phyloP scores from a whole-genome alignment of 768 basidiomycete genomes.

The Phlebiopsis gigantea region DNA sequence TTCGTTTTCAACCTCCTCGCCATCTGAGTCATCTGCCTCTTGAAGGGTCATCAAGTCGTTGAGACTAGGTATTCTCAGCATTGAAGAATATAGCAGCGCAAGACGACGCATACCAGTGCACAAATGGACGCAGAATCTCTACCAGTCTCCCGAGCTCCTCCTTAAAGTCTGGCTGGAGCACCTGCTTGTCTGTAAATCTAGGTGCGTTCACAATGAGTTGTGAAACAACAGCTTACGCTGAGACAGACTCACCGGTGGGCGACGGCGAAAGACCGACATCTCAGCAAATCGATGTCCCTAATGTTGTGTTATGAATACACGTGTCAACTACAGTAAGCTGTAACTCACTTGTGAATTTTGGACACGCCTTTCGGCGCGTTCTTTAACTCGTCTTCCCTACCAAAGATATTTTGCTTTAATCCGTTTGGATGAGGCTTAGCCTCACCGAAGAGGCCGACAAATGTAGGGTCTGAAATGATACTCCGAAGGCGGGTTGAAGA shows the following conservation, averaged over 20 bases:
- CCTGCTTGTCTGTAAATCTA: slow-evolving; percentile 75
- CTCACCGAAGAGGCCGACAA: slow-evolving; percentile 74
- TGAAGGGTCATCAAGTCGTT: slow-evolving; percentile 68
- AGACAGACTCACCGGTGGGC: slow-evolving; percentile 42
- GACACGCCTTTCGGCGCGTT: slow-evolving; percentile 86
- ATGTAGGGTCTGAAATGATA: slow-evolving; percentile 62
- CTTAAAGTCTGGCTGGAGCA: slow-evolving; percentile 60
- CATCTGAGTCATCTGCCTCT: slow-evolving; percentile 26
- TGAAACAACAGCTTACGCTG: neutral
- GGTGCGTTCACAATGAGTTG: neutral
- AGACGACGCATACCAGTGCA: slow-evolving; percentile 58
- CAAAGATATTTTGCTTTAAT: slow-evolving; percentile 73
- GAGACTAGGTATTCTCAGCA: slow-evolving; percentile 37
- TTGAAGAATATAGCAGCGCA: neutral
- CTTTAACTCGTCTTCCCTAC: slow-evolving; percentile 83
- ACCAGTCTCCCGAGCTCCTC: slow-evolving; percentile 52
- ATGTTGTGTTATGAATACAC: neutral
- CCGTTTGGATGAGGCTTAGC: slow-evolving; percentile 59
- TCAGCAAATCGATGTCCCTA: slow-evolving; percentile 89
- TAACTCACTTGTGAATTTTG: slow-evolving; percentile 68
- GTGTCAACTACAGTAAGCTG: neutral
- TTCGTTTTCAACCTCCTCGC: slow-evolving; percentile 12
- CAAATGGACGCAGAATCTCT: slow-evolving; percentile 62
- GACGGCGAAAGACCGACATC: slow-evolving; percentile 75
- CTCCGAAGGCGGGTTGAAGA: slow-evolving; percentile 58